A percentile compares a stretch with the other conserved stretches of the same genome.
These are phyloP conservation scores for Cyberlindnera sargentensis DNA, from an alignment of 805 yeast genomes.

Conservation along the genomic window DNA sequence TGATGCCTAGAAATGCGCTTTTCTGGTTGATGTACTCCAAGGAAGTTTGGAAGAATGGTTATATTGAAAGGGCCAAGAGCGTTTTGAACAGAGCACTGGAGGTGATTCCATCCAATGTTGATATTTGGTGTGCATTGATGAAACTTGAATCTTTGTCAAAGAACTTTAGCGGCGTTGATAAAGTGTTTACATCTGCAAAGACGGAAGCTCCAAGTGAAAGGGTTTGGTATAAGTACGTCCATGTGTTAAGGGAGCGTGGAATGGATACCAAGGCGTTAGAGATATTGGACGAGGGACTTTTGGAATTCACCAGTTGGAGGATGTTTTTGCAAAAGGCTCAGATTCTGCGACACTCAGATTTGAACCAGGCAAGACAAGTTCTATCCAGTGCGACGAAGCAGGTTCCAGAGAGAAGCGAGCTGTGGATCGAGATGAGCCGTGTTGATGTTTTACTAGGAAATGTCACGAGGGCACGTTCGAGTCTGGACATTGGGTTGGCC, in stretches of 20 bases:
- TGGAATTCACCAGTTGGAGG: constrained; percentile 41
- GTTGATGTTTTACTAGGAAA: constrained; percentile 36
- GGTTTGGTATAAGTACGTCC: constrained; percentile 57
- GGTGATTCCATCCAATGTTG: constrained; percentile 38
- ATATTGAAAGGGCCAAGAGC: constrained; percentile 43
- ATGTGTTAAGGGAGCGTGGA: constrained; percentile 37
- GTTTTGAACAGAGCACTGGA: constrained; percentile 45
- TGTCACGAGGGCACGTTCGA: constrained; percentile 58
- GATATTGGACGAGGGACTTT: constrained; percentile 40
- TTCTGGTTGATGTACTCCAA: constrained; percentile 68
- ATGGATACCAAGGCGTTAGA: constrained; percentile 31
- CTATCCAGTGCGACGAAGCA: constrained; percentile 42
- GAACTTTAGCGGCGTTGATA: constrained; percentile 29
- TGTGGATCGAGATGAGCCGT: constrained; percentile 52
- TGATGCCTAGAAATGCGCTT: constrained; percentile 42
- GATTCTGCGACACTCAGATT: constrained; percentile 30
- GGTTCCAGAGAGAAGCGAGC: constrained; percentile 33
- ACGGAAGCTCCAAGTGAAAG: constrained; percentile 32
- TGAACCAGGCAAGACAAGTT: constrained; percentile 38
- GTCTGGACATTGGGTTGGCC: constrained; percentile 55
- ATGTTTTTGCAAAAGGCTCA: constrained; percentile 62
- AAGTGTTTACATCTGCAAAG: constrained; percentile 34
- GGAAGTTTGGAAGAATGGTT: constrained; percentile 50
- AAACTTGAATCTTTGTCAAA: constrained; percentile 48
- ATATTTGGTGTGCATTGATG: constrained; percentile 65